Evolutionary conservation across 2,329 filamentous ascomycete genomes (phyloP).

Genomic region (Balansia obtecta): DNA sequence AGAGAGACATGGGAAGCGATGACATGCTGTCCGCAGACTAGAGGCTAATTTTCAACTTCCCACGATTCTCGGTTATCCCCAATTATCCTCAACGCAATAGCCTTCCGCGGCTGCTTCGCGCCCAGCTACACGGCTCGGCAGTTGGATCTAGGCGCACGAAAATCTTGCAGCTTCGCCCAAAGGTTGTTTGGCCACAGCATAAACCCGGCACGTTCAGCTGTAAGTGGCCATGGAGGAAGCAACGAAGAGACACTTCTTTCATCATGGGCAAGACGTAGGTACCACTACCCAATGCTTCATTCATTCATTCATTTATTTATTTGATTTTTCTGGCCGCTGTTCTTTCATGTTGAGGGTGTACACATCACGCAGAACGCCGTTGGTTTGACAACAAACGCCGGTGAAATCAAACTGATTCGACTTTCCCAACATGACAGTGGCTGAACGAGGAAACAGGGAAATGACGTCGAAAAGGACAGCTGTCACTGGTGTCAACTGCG

Average conservation of each 20-base stretch:
- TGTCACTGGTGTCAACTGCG: slow-evolving; percentile 53
- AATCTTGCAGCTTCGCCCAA: too few species aligned
- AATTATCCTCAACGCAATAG: too few species aligned
- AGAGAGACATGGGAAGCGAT: too few species aligned
- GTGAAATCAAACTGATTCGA: background rate
- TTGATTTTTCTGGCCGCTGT: background rate
- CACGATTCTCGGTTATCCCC: too few species aligned
- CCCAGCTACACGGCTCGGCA: too few species aligned
- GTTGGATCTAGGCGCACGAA: too few species aligned
- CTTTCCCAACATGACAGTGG: background rate
- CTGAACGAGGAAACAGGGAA: slow-evolving; percentile 14
- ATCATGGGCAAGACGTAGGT: slow-evolving; percentile 28
- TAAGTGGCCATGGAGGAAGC: slow-evolving; percentile 30
- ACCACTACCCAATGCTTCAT: background rate
- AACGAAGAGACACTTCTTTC: slow-evolving; percentile 36
- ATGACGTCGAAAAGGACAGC: slow-evolving; percentile 24
- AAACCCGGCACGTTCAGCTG: background rate
- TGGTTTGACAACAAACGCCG: background rate
- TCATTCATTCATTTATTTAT: too few species aligned
- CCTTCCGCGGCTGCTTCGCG: too few species aligned
- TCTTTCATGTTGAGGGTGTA: background rate
- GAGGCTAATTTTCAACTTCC: too few species aligned
- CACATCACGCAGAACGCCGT: too few species aligned
- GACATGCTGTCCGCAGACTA: too few species aligned
- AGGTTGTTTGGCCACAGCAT: background rate